Evolutionary conservation across 108 stramenopile species (phyloP).

Genomic region (Fistulifera pelliculosa): DNA sequence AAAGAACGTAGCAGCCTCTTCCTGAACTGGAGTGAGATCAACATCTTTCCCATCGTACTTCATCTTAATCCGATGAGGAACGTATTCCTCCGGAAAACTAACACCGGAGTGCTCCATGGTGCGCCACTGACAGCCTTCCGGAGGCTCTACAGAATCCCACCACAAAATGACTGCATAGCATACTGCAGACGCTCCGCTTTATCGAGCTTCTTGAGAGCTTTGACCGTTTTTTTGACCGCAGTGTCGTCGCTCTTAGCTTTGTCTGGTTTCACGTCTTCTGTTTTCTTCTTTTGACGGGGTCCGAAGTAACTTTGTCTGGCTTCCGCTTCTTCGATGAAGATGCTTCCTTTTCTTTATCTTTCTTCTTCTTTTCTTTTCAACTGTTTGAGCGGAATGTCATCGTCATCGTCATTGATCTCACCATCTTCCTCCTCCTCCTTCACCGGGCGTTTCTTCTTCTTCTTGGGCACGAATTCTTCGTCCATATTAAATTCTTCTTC

Average conservation of each 20-base stretch:
- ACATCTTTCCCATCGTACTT: conserved; percentile 88
- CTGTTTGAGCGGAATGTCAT: neutral
- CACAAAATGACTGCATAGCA: conserved; percentile 89
- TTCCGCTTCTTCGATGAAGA: conserved; percentile 5
- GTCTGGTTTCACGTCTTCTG: conserved; percentile 12
- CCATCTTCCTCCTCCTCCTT: conserved; percentile 1
- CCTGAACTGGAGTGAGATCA: conserved; percentile 81
- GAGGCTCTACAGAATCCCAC: conserved; percentile 82
- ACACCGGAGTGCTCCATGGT: conserved; percentile 40
- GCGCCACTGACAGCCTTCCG: conserved; percentile 87
- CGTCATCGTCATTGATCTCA: conserved; percentile 5
- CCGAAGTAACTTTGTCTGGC: conserved; percentile 6
- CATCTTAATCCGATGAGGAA: conserved; percentile 90
- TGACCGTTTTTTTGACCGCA: conserved; percentile 6
- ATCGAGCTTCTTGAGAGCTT: conserved; percentile 59
- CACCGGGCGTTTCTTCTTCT: neutral
- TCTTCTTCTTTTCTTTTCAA: conserved; percentile 4
- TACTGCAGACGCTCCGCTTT: conserved; percentile 69
- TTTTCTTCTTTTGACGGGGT: conserved; percentile 5
- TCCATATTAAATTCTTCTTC: neutral
- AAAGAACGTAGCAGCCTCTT: conserved; percentile 97
- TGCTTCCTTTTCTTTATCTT: conserved; percentile 1
- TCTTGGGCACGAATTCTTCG: conserved; percentile 2
- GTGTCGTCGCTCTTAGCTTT: conserved; percentile 27
- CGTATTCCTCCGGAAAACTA: conserved; percentile 88